Percentiles rank a stretch among this genome's conserved stretches.
Evolutionary conservation across 2,329 filamentous ascomycete genomes (phyloP).

Genomic region (Orbilia javanica): DNA sequence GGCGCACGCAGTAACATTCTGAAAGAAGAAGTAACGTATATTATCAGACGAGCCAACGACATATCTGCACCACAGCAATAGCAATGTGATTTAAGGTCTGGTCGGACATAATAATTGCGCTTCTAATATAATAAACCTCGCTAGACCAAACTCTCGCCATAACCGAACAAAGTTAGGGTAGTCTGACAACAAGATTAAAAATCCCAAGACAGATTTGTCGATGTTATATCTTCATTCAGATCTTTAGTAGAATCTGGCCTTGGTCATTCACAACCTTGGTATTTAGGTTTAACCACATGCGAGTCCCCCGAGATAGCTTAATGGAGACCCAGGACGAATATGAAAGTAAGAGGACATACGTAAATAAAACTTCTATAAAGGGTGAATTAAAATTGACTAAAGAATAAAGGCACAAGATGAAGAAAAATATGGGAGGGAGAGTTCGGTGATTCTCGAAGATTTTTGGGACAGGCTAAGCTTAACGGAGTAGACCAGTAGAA

Average conservation of each 20-base stretch:
- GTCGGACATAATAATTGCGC: constrained; percentile 37
- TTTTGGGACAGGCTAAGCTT: constrained; percentile 25
- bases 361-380: too few species aligned
- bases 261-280: constrained; percentile 19
- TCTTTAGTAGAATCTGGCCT: constrained; percentile 22
- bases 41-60: not conserved
- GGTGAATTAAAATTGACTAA: too few species aligned
- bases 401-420: too few species aligned
- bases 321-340: too few species aligned
- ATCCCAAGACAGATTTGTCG: not conserved
- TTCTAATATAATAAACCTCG: constrained; percentile 29
- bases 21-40: not conserved
- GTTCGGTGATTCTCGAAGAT: constrained; percentile 25
- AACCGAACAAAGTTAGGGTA: not conserved
- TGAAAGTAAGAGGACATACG: too few species aligned
- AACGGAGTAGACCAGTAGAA: not conserved
- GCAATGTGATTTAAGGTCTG: not conserved
- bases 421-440: too few species aligned
- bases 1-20: not conserved
- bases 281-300: too few species aligned
- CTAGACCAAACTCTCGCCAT: constrained; percentile 7
- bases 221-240: not conserved
- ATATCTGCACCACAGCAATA: not conserved
- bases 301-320: too few species aligned
- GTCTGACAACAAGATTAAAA: too few species aligned